Conservation (phyloP, 225 moss, liverwort and hornwort species). For the Pseudoscleropodium purum region DNA sequence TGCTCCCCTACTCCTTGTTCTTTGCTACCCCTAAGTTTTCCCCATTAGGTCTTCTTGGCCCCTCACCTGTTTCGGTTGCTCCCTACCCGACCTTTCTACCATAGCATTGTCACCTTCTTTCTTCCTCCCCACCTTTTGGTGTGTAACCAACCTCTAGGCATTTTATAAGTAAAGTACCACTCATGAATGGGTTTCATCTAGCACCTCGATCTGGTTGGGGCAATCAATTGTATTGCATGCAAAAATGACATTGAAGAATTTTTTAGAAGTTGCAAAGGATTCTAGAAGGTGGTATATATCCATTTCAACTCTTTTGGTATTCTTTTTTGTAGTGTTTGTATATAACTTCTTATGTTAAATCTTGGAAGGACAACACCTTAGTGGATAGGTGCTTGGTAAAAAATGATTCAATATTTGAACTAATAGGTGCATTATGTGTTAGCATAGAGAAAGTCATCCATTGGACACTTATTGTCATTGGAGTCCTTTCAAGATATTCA, state of each 20-base stretch:
- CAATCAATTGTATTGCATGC: neutral
- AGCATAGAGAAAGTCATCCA: neutral
- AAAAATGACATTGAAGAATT: neutral
- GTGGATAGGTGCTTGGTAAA: fast-evolving
- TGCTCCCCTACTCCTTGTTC: no score
- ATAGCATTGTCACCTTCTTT: no score
- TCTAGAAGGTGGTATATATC: neutral
- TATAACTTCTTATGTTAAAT: neutral
- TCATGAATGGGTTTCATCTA: no score
- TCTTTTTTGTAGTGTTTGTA: neutral
- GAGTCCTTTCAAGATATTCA: neutral
- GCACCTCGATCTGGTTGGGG: neutral
- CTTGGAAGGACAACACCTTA: fast-evolving
- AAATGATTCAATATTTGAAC: neutral
- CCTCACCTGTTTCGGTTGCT: no score
- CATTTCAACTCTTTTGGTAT: neutral
- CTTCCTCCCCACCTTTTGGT: no score
- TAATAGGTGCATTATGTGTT: neutral
- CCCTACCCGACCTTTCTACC: no score
- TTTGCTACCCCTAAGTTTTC: no score
- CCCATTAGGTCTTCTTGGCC: no score
- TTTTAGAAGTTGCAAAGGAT: neutral
- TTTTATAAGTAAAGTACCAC: no score
- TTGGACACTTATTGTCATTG: neutral
- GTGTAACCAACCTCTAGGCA: no score